phyloP scores from a whole-genome alignment of 1,139 yeast genomes.

The Diutina neorugosa region DNA sequence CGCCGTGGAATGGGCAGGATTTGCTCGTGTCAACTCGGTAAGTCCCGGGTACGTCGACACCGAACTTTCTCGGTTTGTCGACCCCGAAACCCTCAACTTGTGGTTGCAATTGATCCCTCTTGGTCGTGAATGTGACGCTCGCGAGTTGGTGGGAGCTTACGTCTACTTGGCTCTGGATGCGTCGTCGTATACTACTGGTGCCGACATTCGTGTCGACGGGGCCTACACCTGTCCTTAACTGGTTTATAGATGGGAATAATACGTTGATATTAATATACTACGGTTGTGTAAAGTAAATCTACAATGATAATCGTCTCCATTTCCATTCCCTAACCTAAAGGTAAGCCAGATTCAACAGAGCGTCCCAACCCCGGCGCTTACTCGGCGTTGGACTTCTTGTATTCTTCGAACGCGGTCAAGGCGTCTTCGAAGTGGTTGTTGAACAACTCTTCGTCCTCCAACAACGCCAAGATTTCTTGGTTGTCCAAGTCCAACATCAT shows the following conservation, averaged over 20 bases:
- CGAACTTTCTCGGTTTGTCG: constrained; percentile 42
- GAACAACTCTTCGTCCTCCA: constrained; percentile 83
- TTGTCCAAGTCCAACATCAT: constrained; percentile 96
- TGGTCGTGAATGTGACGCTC: constrained; percentile 69
- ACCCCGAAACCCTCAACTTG: constrained; percentile 34
- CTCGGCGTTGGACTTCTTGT: constrained; percentile 25
- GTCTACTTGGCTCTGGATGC: constrained; percentile 71
- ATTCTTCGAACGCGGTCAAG: constrained; percentile 81
- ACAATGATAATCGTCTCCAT: neutral
- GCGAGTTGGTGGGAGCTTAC: constrained; percentile 75
- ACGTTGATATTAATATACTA: too few species aligned
- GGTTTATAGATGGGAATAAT: neutral
- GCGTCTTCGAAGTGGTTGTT: constrained; percentile 93
- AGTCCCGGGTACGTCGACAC: constrained; percentile 77
- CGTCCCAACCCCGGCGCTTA: neutral
- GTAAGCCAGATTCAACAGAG: neutral
- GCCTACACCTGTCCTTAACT: constrained; percentile 20
- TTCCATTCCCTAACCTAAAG: constrained; percentile 1
- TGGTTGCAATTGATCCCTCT: constrained; percentile 63
- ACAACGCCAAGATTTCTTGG: constrained; percentile 78
- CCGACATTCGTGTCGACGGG: constrained; percentile 43
- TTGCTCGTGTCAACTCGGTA: constrained; percentile 64
- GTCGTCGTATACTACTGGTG: constrained; percentile 41
- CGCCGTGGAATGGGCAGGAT: constrained; percentile 78
- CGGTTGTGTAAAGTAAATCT: too few species aligned